These are phyloP conservation scores for Blastobotrys attinorum DNA, from an alignment of 805 yeast species.

Conservation along the genomic window DNA sequence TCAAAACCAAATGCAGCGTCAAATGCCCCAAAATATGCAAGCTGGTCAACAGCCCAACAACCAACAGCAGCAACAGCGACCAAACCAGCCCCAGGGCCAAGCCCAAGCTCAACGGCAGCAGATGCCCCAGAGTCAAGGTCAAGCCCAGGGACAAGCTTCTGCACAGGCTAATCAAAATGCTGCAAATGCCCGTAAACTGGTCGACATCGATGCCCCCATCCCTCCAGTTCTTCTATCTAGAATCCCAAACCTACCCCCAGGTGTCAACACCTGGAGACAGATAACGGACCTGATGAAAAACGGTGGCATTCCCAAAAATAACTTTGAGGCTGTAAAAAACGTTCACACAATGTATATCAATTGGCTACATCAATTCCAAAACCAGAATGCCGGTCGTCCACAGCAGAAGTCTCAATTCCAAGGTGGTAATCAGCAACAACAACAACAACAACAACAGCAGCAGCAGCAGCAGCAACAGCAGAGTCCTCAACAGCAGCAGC, in stretches of 20 bases:
- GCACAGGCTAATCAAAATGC: neutral
- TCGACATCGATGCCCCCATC: too few relatives aligned
- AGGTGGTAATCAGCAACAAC: slow-evolving; percentile 8
- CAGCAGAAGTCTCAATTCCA: neutral
- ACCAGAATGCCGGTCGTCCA: neutral
- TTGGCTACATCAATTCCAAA: slow-evolving; percentile 16
- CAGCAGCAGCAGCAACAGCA: slow-evolving; percentile 5
- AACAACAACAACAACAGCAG: slow-evolving; percentile 7
- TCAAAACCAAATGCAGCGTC: too few relatives aligned
- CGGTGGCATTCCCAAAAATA: slow-evolving; percentile 50
- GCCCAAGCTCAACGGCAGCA: slow-evolving; percentile 13
- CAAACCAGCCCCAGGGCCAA: slow-evolving; percentile 16
- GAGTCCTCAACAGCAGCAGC: slow-evolving; percentile 7
- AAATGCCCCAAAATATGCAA: slow-evolving; percentile 16
- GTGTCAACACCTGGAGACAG: slow-evolving; percentile 74
- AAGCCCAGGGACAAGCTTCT: neutral
- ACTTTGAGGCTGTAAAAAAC: slow-evolving; percentile 52
- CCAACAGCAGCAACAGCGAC: slow-evolving; percentile 17
- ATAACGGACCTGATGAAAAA: slow-evolving; percentile 56
- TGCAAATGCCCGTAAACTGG: too few relatives aligned
- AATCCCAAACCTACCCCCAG: slow-evolving; percentile 72
- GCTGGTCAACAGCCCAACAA: slow-evolving; percentile 9
- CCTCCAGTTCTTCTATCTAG: slow-evolving; percentile 58
- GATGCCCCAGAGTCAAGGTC: too few relatives aligned
- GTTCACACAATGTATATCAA: slow-evolving; percentile 42